Evolutionary conservation across 345 rosid species (phyloP).

Genomic region (Salix arbutifolia): DNA sequence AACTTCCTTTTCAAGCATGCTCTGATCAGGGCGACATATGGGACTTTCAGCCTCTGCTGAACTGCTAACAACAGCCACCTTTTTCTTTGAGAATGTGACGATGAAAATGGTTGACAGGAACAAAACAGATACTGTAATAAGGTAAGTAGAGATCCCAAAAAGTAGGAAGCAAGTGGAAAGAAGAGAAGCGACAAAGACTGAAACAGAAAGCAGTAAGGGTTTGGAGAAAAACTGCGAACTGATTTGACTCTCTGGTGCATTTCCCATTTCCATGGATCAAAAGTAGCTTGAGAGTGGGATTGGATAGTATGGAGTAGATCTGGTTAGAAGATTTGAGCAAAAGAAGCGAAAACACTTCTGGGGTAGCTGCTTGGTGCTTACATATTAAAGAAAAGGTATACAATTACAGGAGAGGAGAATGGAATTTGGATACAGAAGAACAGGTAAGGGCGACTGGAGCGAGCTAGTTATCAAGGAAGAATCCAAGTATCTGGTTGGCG

Average conservation of each 20-base stretch:
- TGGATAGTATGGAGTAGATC: neutral
- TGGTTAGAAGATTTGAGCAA: constrained; percentile 4
- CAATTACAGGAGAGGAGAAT: neutral
- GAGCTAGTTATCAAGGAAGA: neutral
- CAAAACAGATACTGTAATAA: constrained; percentile 38
- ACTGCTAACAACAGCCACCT: constrained; percentile 1
- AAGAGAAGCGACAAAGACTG: constrained; percentile 26
- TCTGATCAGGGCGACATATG: neutral
- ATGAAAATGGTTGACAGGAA: constrained; percentile 34
- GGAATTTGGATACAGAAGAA: neutral
- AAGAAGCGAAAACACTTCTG: neutral
- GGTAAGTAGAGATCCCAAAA: constrained; percentile 19
- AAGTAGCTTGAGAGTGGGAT: constrained; percentile 4
- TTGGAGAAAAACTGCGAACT: constrained; percentile 19
- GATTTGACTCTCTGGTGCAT: constrained; percentile 20
- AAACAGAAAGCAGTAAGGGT: constrained; percentile 22
- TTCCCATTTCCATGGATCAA: constrained; percentile 26
- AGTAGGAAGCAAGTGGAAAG: constrained; percentile 22
- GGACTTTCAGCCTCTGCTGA: constrained; percentile 16
- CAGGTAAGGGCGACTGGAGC: neutral
- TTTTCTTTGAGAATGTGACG: constrained; percentile 23
- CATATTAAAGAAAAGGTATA: neutral
- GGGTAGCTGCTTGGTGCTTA: neutral
- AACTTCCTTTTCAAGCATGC: constrained; percentile 5
- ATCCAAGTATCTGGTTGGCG: neutral